phyloP scores from a whole-genome alignment of 164 flowering plant species.

The Macadamia tetraphylla region DNA sequence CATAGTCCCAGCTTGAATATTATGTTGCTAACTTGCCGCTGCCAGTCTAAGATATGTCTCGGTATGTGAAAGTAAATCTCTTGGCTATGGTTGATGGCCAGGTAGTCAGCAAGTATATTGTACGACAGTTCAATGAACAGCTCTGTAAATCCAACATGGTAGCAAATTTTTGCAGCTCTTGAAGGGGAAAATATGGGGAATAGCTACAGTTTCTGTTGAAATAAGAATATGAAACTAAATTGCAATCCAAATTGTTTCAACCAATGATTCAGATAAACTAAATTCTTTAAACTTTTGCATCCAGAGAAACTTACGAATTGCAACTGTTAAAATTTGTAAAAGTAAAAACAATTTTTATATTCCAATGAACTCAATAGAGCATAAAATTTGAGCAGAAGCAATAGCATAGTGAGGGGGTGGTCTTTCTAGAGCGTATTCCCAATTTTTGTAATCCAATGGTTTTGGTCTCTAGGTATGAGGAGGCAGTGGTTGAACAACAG shows the following conservation, averaged over 20 bases:
- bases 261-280: too few species aligned
- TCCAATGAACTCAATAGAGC: not conserved
- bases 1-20: conserved; percentile 78
- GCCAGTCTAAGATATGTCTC: conserved; percentile 63
- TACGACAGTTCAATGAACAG: conserved; percentile 76
- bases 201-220: not conserved
- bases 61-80: conserved; percentile 88
- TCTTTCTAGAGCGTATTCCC: conserved; percentile 21
- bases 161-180: not conserved
- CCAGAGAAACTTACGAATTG: too few species aligned
- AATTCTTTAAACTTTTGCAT: too few species aligned
- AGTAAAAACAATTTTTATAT: not conserved
- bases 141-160: conserved; percentile 38
- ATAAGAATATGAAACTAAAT: not conserved
- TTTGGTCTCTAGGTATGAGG: conserved; percentile 5
- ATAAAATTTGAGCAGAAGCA: not conserved
- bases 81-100: conserved; percentile 54
- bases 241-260: not conserved
- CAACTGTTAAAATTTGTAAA: not conserved
- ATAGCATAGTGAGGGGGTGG: conserved; percentile 28
- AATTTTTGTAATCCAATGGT: conserved; percentile 23
- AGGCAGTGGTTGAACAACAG: not conserved
- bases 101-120: conserved; percentile 89
- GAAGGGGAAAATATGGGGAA: not conserved
- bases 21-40: conserved; percentile 69